Evolutionary conservation across 768 basidiomycete genomes (phyloP).

Genomic region (Rhodosporidiobolus odoratus): DNA sequence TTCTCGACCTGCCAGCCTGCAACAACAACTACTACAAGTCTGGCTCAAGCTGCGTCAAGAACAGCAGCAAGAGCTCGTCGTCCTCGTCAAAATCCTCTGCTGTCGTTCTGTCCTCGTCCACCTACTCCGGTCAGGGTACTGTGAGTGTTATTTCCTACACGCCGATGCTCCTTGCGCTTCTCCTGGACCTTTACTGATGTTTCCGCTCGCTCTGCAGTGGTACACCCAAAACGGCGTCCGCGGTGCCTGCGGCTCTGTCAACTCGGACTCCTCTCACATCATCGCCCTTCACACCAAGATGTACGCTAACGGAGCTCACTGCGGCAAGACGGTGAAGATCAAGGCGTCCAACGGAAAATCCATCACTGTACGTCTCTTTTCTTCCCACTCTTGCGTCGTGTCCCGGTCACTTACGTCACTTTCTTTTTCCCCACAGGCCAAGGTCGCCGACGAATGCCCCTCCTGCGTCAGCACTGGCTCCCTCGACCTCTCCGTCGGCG

Average conservation of each 20-base stretch:
- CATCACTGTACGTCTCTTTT: slow-evolving; percentile 47
- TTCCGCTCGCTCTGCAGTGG: background rate
- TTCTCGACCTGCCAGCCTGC: background rate
- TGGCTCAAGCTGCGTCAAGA: background rate
- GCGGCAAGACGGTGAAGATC: slow-evolving; percentile 63
- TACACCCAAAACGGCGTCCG: slow-evolving; percentile 4
- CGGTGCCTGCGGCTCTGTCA: slow-evolving; percentile 61
- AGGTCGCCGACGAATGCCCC: slow-evolving; percentile 56
- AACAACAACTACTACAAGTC: background rate
- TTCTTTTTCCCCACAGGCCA: slow-evolving; percentile 48
- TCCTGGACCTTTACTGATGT: background rate
- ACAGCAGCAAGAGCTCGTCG: slow-evolving; percentile 1
- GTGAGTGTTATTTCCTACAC: background rate
- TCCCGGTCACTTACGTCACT: slow-evolving; percentile 52
- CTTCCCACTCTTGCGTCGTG: slow-evolving; percentile 55
- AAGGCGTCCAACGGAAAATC: slow-evolving; percentile 55
- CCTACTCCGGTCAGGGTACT: background rate
- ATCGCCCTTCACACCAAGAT: slow-evolving; percentile 53
- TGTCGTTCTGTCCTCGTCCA: background rate
- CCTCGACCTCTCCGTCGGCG: slow-evolving; percentile 55
- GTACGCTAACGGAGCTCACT: slow-evolving; percentile 58
- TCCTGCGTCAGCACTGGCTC: slow-evolving; percentile 63
- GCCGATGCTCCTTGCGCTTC: background rate
- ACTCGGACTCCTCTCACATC: slow-evolving; percentile 53
- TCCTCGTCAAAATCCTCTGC: background rate